Conservation (phyloP, 2,329 filamentous ascomycete genomes). For the Botrytis paeoniae region DNA sequence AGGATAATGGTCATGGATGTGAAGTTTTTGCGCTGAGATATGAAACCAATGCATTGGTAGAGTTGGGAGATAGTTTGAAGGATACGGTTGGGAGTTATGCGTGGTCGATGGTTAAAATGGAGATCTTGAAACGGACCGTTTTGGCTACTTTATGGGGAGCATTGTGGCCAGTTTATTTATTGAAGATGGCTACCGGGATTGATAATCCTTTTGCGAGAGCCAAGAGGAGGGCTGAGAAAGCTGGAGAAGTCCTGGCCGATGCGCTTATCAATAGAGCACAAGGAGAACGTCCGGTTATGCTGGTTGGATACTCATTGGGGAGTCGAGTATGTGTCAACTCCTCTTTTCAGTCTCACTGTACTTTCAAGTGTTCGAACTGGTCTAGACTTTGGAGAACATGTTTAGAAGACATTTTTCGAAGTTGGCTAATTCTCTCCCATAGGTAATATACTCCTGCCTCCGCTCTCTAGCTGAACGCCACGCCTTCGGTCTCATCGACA, state of each 20-base stretch:
- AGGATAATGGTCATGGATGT: conserved; percentile 51
- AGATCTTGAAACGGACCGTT: conserved; percentile 58
- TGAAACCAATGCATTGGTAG: conserved; percentile 74
- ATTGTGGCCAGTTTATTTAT: conserved; percentile 48
- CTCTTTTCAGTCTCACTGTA: conserved; percentile 37
- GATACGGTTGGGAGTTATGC: conserved; percentile 60
- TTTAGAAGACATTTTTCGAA: neutral
- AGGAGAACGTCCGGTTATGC: neutral
- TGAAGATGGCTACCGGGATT: conserved; percentile 51
- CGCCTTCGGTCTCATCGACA: conserved; percentile 64
- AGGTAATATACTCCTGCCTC: conserved; percentile 63
- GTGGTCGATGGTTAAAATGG: conserved; percentile 58
- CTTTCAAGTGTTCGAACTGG: conserved; percentile 37
- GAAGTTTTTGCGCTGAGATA: conserved; percentile 84
- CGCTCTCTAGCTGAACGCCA: conserved; percentile 56
- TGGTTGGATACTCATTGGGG: neutral
- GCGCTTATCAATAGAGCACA: conserved; percentile 51
- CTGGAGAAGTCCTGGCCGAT: conserved; percentile 59
- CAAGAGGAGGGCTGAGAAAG: conserved; percentile 57
- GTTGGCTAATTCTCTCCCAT: conserved; percentile 40
- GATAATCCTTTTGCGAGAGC: conserved; percentile 63
- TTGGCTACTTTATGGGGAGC: conserved; percentile 45
- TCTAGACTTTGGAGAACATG: neutral
- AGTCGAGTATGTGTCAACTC: neutral
- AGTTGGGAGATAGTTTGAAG: conserved; percentile 70